Evolutionary conservation across 768 basidiomycete species (phyloP), one percentile per base, ranked within the genome.

Genomic region (Agaricus blazei): DNA sequence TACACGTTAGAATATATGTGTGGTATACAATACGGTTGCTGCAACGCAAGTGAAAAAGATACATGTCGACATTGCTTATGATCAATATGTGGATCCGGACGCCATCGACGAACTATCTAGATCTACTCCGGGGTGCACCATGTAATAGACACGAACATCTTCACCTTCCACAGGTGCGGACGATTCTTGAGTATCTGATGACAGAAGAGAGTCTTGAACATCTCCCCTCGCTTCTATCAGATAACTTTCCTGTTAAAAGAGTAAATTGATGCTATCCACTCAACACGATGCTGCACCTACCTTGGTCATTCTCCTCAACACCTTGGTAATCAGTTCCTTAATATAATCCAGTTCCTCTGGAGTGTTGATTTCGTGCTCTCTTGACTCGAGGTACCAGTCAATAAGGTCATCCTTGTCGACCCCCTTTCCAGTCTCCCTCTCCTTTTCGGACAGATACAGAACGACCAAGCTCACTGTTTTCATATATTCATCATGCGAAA

Each of bases 401-500:
- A 96, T 88, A 53, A 99, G 78, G 62, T 97, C 95, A 61, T 96
- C 93, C 44, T 87, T 80, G 63, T 93, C 90, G 40, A 96, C 72
- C 2, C 95, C 95, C 51, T 71, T 76, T 19, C 87, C 87, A 0
- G 82, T 86, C 62, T 84, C 81, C 27, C 80, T 77, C 72, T 99
- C 97, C 11, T 84, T 74, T 37, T 87, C 83, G 15, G 84, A 75
- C 26, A 99, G 73, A 63, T 94, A 88, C 54, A 95, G 65, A 28
- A 99, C 85, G 62, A 97, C 83, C 61, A 98, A 76, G 64, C 86
- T 90, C 74, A 93, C 93, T 61, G 98, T 78, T 42, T 85, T 81
- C 71, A 93, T 85, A 71, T 93, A 99, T 68, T 90, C 86, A 78
- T 98, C 96, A 69, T 98, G 93, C 3, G 95, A 92, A 72, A 99